Percentiles rank a stretch among this genome's conserved stretches.
phyloP scores from a whole-genome alignment of 108 stramenopile genomes.

The Bacterosira constricta region DNA sequence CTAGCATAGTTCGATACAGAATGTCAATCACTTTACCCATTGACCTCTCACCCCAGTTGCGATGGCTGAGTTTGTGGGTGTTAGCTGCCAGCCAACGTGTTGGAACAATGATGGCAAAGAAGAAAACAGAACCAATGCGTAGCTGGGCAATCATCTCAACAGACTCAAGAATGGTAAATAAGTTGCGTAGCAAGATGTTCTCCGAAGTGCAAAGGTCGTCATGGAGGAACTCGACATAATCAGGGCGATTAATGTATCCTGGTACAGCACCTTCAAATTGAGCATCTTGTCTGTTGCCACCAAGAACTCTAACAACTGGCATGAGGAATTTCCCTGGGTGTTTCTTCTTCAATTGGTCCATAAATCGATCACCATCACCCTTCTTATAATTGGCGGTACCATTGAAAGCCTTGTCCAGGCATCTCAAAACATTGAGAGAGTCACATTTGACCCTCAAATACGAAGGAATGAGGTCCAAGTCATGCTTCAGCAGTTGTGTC shows the following conservation, averaged over 20 bases:
- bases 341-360: not conserved
- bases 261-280: conserved; percentile 18
- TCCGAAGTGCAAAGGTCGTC: not conserved
- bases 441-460: conserved; percentile 5
- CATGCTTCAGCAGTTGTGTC: not conserved
- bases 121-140: conserved; percentile 7
- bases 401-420: conserved; percentile 1
- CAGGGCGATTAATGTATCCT: not conserved
- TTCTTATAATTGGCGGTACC: not conserved
- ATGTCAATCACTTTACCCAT: conserved; percentile 4
- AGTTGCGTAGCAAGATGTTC: not conserved
- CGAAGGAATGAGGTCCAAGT: conserved; percentile 5
- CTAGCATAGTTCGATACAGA: not conserved
- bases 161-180: not conserved
- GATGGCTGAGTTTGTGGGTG: not conserved
- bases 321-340: not conserved
- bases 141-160: conserved; percentile 6
- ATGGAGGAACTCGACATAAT: not conserved
- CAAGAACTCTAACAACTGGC: not conserved
- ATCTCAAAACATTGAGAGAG: not conserved
- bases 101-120: conserved; percentile 2
- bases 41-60: conserved; percentile 2
- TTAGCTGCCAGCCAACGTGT: conserved; percentile 1
- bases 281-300: conserved; percentile 11
- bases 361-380: not conserved